These are phyloP conservation scores for Actinidia chinensis DNA, from an alignment of 179 eudicot species.

Conservation along the genomic window DNA sequence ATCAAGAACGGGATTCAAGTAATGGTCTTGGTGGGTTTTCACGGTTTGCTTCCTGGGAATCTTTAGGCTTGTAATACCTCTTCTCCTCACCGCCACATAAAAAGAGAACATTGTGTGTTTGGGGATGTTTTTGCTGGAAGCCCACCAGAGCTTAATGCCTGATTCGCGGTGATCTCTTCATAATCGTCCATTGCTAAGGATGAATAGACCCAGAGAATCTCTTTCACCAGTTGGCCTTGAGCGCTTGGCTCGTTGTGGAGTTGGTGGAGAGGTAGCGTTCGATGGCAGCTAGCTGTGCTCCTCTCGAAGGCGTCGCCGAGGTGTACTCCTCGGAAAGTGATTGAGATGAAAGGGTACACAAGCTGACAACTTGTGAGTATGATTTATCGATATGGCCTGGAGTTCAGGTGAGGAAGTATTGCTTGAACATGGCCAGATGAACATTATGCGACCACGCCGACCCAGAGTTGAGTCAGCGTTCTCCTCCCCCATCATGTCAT, in stretches of 20 bases:
- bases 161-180: constrained; percentile 50
- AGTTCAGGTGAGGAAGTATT: constrained; percentile 41
- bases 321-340: constrained; percentile 55
- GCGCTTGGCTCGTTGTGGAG: constrained; percentile 44
- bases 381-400: constrained; percentile 25
- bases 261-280: constrained; percentile 47
- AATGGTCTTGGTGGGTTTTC: constrained; percentile 21
- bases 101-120: constrained; percentile 19
- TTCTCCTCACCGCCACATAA: constrained; percentile 32
- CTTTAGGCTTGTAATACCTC: constrained; percentile 32
- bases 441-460: too few species aligned
- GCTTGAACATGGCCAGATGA: constrained; percentile 51
- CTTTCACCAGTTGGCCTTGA: constrained; percentile 43
- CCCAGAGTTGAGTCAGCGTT: too few species aligned
- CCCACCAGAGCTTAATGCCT: constrained; percentile 49
- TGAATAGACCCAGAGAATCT: constrained; percentile 36
- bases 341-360: constrained; percentile 45
- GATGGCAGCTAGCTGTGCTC: constrained; percentile 42
- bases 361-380: too few species aligned
- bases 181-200: constrained; percentile 49
- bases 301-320: constrained; percentile 38
- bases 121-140: constrained; percentile 22
- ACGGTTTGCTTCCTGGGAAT: constrained; percentile 26
- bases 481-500: too few species aligned
- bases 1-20: constrained; percentile 31